Evolutionary conservation across 2,329 filamentous ascomycete species (phyloP).

Genomic region (Epichloe hybrida): DNA sequence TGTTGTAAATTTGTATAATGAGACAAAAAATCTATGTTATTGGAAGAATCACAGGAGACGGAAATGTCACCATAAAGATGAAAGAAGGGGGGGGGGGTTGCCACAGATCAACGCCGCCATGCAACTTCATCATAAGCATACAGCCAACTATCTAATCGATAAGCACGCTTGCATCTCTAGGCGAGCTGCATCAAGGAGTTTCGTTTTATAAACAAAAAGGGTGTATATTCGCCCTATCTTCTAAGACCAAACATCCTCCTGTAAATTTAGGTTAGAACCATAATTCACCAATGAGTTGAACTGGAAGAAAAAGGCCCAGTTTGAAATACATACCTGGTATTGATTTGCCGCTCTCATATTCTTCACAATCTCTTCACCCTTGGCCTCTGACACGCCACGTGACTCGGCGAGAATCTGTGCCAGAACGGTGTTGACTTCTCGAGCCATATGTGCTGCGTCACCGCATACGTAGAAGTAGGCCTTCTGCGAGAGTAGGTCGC

Average conservation of each 20-base stretch:
- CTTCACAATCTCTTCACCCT: slow-evolving; percentile 95
- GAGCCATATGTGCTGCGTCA: slow-evolving; percentile 93
- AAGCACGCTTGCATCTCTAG: background rate
- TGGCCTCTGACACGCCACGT: slow-evolving; percentile 66
- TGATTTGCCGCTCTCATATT: slow-evolving; percentile 88
- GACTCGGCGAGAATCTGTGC: slow-evolving; percentile 77
- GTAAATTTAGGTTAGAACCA: slow-evolving; percentile 6
- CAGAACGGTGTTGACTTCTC: slow-evolving; percentile 80
- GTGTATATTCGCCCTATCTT: slow-evolving; percentile 1
- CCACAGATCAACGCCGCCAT: slow-evolving; percentile 3
- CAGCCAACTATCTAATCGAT: background rate
- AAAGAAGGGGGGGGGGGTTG: too few species aligned
- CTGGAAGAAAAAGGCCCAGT: background rate
- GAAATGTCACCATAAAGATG: background rate
- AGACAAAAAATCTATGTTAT: background rate
- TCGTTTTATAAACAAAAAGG: background rate
- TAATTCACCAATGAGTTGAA: background rate
- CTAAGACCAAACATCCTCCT: slow-evolving; percentile 63
- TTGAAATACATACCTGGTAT: slow-evolving; percentile 60
- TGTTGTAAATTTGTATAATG: background rate
- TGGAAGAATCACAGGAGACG: background rate
- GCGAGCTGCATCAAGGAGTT: background rate
- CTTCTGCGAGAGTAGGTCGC: slow-evolving; percentile 71
- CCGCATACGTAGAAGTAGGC: slow-evolving; percentile 98
- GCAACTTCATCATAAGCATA: slow-evolving; percentile 2